phyloP scores from a whole-genome alignment of 208 protist genomes.

The Leptomonas pyrrhocoris region DNA sequence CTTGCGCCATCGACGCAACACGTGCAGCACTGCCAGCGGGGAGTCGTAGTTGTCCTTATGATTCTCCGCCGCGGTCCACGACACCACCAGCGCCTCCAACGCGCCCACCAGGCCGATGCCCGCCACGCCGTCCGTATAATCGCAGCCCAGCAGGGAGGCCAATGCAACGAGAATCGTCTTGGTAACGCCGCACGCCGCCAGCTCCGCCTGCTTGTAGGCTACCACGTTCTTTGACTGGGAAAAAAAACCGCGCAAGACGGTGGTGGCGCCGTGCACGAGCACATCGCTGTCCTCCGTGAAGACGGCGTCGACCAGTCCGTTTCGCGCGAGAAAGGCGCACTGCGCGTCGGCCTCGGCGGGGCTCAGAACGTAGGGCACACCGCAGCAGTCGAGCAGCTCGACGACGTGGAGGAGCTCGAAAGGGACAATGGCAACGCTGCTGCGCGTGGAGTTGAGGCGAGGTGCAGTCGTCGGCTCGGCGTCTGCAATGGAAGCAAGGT shows the following conservation, averaged over 20 bases:
- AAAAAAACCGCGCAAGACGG: constrained; percentile 95
- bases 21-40: constrained; percentile 30
- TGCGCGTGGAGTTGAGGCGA: neutral
- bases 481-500: neutral
- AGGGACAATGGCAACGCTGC: constrained; percentile 33
- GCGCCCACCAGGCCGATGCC: constrained; percentile 85
- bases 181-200: constrained; percentile 74
- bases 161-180: constrained; percentile 88
- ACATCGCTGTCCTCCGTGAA: constrained; percentile 97
- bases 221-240: constrained; percentile 64
- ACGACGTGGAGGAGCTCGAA: constrained; percentile 77
- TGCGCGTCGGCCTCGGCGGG: constrained; percentile 95
- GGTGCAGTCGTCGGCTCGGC: neutral
- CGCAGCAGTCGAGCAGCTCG: constrained; percentile 84
- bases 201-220: constrained; percentile 59
- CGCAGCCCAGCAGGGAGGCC: constrained; percentile 94
- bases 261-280: constrained; percentile 93
- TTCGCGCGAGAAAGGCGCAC: constrained; percentile 85
- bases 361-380: constrained; percentile 86
- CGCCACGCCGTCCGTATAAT: constrained; percentile 93
- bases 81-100: constrained; percentile 55
- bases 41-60: constrained; percentile 9
- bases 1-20: constrained; percentile 50
- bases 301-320: constrained; percentile 91
- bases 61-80: constrained; percentile 41